phyloP scores from a whole-genome alignment of 192 early-diverging fungal species.

The Entomortierella lignicola region DNA sequence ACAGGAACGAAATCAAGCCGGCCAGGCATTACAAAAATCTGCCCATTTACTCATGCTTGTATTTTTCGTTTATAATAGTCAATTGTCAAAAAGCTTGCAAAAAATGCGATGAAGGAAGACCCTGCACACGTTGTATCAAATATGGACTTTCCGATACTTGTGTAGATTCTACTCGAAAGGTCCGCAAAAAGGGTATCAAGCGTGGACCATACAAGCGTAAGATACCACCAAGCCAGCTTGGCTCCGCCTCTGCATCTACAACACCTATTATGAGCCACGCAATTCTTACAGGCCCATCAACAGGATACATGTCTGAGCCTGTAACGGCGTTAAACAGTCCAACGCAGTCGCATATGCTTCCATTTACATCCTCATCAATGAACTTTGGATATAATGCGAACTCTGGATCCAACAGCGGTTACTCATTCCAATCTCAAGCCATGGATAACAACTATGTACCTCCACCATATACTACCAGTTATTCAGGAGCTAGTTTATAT shows the following conservation, averaged over 20 bases:
- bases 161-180: slow-evolving; percentile 82
- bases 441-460: slow-evolving; percentile 45
- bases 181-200: slow-evolving; percentile 85
- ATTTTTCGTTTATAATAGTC: slow-evolving; percentile 48
- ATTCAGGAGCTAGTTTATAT: slow-evolving; percentile 39
- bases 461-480: slow-evolving; percentile 35
- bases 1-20: background rate
- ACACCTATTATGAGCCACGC: slow-evolving; percentile 47
- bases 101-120: slow-evolving; percentile 90
- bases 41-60: background rate
- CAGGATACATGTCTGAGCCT: slow-evolving; percentile 54
- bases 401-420: slow-evolving; percentile 28
- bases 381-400: slow-evolving; percentile 26
- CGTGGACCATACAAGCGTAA: slow-evolving; percentile 85
- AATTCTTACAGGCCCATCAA: slow-evolving; percentile 24
- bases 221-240: slow-evolving; percentile 45
- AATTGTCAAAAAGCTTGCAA: slow-evolving; percentile 93
- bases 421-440: slow-evolving; percentile 30
- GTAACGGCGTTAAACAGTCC: slow-evolving; percentile 50
- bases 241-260: slow-evolving; percentile 48
- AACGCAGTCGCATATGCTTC: slow-evolving; percentile 52
- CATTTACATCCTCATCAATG: slow-evolving; percentile 49
- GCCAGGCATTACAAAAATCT: background rate
- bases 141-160: slow-evolving; percentile 76
- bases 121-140: slow-evolving; percentile 85